Conservation (phyloP, 1,139 yeast species). For the Torulaspora pretoriensis region DNA sequence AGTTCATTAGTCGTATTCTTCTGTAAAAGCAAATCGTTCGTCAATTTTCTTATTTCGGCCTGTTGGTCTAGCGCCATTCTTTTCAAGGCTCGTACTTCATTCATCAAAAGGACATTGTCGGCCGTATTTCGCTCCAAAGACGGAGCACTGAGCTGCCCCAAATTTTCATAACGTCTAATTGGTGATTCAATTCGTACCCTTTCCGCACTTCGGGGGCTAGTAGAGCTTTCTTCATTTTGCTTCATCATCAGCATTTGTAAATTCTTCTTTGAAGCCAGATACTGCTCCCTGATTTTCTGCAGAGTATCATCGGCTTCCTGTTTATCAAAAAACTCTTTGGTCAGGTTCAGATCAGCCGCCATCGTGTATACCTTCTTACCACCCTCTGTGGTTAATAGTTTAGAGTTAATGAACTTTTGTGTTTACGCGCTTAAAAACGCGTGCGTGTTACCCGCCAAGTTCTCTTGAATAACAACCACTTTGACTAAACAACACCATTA, state of each 20-base stretch:
- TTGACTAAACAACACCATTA: not conserved
- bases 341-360: constrained; percentile 6
- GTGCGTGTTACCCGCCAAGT: constrained; percentile 3
- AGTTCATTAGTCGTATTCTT: constrained; percentile 15
- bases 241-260: constrained; percentile 21
- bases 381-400: not conserved
- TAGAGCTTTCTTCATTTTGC: constrained; percentile 7
- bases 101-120: constrained; percentile 11
- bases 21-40: constrained; percentile 13
- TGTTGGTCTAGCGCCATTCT: constrained; percentile 19
- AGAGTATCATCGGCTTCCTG: constrained; percentile 34
- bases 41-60: constrained; percentile 16
- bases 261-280: constrained; percentile 27
- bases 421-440: constrained; percentile 6
- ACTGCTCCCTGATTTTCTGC: constrained; percentile 30
- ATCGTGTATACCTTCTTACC: not conserved
- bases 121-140: constrained; percentile 2
- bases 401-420: not conserved
- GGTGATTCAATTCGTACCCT: constrained; percentile 8
- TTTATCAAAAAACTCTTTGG: constrained; percentile 15
- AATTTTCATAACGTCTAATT: not conserved
- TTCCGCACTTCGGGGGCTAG: not conserved
- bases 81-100: constrained; percentile 16
- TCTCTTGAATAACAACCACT: not conserved
- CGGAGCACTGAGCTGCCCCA: not conserved